Base-by-base conservation (phyloP, 2,329 filamentous ascomycete genomes). In the Sclerotinia borealis region DNA sequence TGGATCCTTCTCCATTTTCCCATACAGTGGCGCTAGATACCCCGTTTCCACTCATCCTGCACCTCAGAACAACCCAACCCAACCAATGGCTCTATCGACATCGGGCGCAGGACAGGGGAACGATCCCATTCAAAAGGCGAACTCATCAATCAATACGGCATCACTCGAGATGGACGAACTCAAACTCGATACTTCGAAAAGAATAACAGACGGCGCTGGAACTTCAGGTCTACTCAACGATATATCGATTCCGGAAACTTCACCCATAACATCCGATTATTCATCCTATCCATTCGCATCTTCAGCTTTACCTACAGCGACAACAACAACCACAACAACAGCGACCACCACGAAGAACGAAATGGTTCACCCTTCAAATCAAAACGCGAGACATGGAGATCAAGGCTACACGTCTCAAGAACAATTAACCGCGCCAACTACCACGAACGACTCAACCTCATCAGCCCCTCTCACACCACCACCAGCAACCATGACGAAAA, bases 201-300 rank as follows among this genome's bases (percentile, higher is more conserved):
- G 25, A 5, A 45, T 29, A 39, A 48, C 17, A 39, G 5, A 19
- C 37, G 49, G 39, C 59, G 17, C 60, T 41, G 60, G 50, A 39
- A 56, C 50, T n/a, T 62, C 60, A 27, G 60, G 41, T 41, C 19
- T 62, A 22, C 22, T 62, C 10, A 62, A 49, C 34, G 9, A 62
- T 49, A 62, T 58, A 27, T 62, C 50, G 11, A 62, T 58, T 39
- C 60, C 60, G 29, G 43, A 37, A 31, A 48, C 51, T 22, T 62
- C 60, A 11, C 39, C 41, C 19, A 55, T 55, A 31, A 55, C 52
- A 29, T 31, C 52, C 25, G 37, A 31, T 41, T 43, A 55, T 43
- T 36, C 15, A 41, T 25, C 37, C 17, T 22, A 22, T 22, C 19
- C 25, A 17, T 43, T 25, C 11, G 3, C 27, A 22, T 55, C 36